Base-by-base conservation (phyloP, 306 rosid genomes). In the Fragaria vesca region DNA sequence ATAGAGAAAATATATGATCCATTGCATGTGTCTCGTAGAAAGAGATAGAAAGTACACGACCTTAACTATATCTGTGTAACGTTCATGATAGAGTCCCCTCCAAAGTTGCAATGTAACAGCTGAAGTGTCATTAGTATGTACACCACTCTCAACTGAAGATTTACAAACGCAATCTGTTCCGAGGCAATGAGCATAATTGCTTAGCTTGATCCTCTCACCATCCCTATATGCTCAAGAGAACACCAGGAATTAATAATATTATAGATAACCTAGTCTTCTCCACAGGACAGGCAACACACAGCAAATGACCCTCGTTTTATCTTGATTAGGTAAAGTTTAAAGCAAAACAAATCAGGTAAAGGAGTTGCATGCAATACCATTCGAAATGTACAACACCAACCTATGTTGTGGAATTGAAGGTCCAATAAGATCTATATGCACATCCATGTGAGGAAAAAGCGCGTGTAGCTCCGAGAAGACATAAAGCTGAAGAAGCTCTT, bases 11-110 rank as follows among this genome's bases (percentile, higher is more conserved):
- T 20, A 63, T 21, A 46, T 45, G 47, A 71, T 24, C 65, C 54
- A n/a, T 47, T 45, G 20, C 62, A 11, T 69, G 69, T n/a, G 78
- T 46, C 36, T 38, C 11, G 24, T 54, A 8, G 48, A 32, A 74
- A 74, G 48, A 76, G 48, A 8, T 20, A 78, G 61, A 63, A 11
- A 18, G 81, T 50, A 50, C n/a, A 60, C 28, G 9, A 94, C 97
- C 96, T 92, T 75, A 34, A 71, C 73, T 48, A 95, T 83, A 71
- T 91, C 97, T 72, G 12, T 73, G 73, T 85, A 93, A 40, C 96
- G 85, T 54, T 93, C 97, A 72, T 95, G 97, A 85, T 95, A 95
- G 74, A 91, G 79, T 47, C 97, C 99, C 62, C 43, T 88, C 82
- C 91, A 73, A 78, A 95, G 93, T 79, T 66, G 89, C 80, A 93